phyloP scores from a whole-genome alignment of 2,329 filamentous ascomycete species.

The Stagonosporopsis rhizophila region DNA sequence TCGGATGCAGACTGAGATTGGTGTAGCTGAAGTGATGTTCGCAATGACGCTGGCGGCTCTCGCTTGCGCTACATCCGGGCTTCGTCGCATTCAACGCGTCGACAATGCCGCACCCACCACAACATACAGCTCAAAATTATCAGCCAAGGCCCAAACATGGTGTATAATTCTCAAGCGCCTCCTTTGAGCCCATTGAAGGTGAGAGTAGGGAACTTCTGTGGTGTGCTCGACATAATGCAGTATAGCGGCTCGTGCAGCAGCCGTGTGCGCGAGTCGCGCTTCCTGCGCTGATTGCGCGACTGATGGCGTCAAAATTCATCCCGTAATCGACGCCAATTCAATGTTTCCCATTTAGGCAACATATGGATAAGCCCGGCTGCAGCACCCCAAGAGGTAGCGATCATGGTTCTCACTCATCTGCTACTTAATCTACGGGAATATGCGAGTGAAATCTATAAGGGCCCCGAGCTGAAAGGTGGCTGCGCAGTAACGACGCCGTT shows the following conservation, averaged over 20 bases:
- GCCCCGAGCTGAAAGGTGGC: background rate
- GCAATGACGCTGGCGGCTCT: background rate
- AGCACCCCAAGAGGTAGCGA: background rate
- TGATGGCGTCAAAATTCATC: slow-evolving; percentile 8
- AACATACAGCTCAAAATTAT: background rate
- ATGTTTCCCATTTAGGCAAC: slow-evolving; percentile 2
- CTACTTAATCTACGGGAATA: background rate
- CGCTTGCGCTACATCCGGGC: slow-evolving; percentile 1
- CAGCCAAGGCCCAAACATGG: background rate
- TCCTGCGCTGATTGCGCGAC: background rate
- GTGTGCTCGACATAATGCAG: background rate
- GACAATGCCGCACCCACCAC: slow-evolving; percentile 3
- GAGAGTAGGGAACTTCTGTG: background rate
- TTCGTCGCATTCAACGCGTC: slow-evolving; percentile 2
- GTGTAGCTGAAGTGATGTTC: background rate
- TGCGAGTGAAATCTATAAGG: background rate
- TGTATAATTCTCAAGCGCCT: background rate
- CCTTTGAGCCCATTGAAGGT: too few species aligned
- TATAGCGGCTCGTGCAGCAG: background rate
- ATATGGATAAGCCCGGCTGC: background rate
- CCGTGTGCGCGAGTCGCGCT: background rate
- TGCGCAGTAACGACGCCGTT: background rate
- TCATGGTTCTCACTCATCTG: background rate
- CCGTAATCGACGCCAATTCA: slow-evolving; percentile 5
- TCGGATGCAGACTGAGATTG: background rate